phyloP scores from a whole-genome alignment of 225 moss, liverwort and hornwort genomes.

The Physcomitrellopsis africana region DNA sequence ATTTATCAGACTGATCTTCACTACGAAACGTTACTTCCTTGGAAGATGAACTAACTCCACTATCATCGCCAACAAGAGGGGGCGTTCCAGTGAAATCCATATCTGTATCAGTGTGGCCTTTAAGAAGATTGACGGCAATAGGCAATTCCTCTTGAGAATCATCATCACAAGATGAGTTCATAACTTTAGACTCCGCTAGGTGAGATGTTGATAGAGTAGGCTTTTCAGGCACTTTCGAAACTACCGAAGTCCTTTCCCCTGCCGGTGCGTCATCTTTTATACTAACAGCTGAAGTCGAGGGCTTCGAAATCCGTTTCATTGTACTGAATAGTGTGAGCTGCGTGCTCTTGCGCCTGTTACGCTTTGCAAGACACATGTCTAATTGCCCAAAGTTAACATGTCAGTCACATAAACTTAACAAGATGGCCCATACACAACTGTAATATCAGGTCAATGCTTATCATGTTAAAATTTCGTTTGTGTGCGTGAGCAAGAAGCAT shows the following conservation, averaged over 20 bases:
- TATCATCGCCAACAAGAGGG: neutral
- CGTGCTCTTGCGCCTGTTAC: conserved; percentile 67
- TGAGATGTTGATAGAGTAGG: conserved; percentile 24
- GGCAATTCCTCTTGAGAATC: conserved; percentile 25
- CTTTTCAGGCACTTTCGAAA: conserved; percentile 9
- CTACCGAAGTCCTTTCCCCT: conserved; percentile 22
- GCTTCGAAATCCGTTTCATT: conserved; percentile 41
- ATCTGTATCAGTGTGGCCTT: conserved; percentile 5
- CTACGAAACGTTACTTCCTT: conserved; percentile 13
- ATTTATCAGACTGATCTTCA: conserved; percentile 4
- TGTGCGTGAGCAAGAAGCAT: neutral
- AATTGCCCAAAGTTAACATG: conserved; percentile 10
- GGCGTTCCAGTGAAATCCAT: conserved; percentile 6
- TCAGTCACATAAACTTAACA: conserved; percentile 7
- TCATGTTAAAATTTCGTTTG: neutral
- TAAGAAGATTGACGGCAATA: conserved; percentile 10
- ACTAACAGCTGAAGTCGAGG: conserved; percentile 21
- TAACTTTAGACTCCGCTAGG: conserved; percentile 17
- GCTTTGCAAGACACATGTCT: conserved; percentile 55
- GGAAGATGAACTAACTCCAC: conserved; percentile 27
- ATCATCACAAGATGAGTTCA: conserved; percentile 15
- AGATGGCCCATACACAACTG: neutral
- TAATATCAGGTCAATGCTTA: neutral
- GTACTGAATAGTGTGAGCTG: conserved; percentile 89
- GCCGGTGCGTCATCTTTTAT: conserved; percentile 23